Conservation (phyloP, 2,329 filamentous ascomycete genomes). For the Albifimbria verrucaria region DNA sequence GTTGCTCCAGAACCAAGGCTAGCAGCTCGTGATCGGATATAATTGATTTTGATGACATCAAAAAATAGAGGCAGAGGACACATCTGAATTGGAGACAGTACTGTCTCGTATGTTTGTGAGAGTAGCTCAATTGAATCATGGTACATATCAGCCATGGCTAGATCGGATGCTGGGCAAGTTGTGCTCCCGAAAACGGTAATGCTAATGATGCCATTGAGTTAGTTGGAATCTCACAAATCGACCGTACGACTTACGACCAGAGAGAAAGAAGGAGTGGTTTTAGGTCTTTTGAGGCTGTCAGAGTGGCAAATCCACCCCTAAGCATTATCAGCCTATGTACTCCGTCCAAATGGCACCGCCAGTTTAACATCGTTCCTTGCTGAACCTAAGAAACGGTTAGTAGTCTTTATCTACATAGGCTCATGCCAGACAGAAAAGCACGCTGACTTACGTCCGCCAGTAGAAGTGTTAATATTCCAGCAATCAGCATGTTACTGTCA, state of each 20-base stretch:
- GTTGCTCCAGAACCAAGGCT: slow-evolving; percentile 8
- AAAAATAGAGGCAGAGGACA: slow-evolving; percentile 28
- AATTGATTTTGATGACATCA: slow-evolving; percentile 31
- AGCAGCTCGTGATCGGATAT: slow-evolving; percentile 23
- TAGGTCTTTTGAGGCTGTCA: slow-evolving; percentile 9
- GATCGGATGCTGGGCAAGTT: slow-evolving; percentile 28
- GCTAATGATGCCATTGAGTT: slow-evolving; percentile 19
- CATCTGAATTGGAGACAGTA: slow-evolving; percentile 19
- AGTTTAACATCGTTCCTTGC: slow-evolving; percentile 25
- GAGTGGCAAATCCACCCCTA: slow-evolving; percentile 25
- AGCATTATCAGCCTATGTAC: slow-evolving; percentile 25
- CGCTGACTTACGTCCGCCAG: slow-evolving; percentile 26
- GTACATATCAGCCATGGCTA: slow-evolving; percentile 20
- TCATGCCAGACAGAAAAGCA: not conserved
- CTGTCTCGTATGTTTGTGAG: slow-evolving; percentile 14
- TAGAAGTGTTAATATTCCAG: slow-evolving; percentile 27
- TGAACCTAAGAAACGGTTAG: slow-evolving; percentile 18
- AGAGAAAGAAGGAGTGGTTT: slow-evolving; percentile 19
- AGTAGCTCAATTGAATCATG: slow-evolving; percentile 22
- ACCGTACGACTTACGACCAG: not conserved
- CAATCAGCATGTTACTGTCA: slow-evolving; percentile 22
- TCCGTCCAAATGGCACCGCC: slow-evolving; percentile 32
- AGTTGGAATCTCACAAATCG: slow-evolving; percentile 10
- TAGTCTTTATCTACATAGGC: too few species aligned
- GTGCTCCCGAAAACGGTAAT: slow-evolving; percentile 31